Evolutionary conservation across 768 basidiomycete genomes (phyloP).

Genomic region (Lanmaoa pseudosensibilis): DNA sequence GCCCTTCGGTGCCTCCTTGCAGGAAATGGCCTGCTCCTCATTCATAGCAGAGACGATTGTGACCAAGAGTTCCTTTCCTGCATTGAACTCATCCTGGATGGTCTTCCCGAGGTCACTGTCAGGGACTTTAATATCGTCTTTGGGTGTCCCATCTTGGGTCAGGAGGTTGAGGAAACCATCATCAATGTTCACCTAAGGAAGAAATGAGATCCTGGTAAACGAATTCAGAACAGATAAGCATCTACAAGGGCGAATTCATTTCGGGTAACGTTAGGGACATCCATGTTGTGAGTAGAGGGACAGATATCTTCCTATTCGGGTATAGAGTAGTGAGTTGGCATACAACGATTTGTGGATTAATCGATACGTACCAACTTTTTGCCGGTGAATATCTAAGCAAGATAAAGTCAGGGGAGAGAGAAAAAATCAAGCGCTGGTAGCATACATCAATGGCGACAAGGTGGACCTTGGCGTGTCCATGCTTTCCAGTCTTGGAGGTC

Average conservation of each 20-base stretch:
- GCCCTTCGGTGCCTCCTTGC: slow-evolving; percentile 85
- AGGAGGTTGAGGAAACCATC: slow-evolving; percentile 96
- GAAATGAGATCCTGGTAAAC: slow-evolving; percentile 1
- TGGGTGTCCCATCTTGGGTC: slow-evolving; percentile 71
- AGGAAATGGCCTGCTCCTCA: slow-evolving; percentile 89
- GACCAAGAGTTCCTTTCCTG: slow-evolving; percentile 83
- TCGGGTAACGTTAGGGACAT: slow-evolving; percentile 91
- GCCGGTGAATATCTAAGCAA: slow-evolving; percentile 88
- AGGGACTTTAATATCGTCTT: slow-evolving; percentile 94
- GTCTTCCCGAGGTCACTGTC: slow-evolving; percentile 77
- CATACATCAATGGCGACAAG: slow-evolving; percentile 91
- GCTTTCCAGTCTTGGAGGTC: slow-evolving; percentile 99
- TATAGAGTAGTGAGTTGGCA: slow-evolving; percentile 4
- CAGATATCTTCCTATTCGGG: slow-evolving; percentile 80
- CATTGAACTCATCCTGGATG: slow-evolving; percentile 72
- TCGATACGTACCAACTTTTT: slow-evolving; percentile 80
- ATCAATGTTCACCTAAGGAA: slow-evolving; percentile 75
- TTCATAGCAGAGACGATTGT: slow-evolving; percentile 89
- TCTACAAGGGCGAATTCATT: slow-evolving; percentile 88
- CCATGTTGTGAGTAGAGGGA: slow-evolving; percentile 99
- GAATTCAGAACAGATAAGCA: slow-evolving; percentile 4
- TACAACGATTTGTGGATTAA: neutral
- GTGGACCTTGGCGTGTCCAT: slow-evolving; percentile 99
- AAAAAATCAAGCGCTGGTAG: neutral
- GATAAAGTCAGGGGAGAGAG: neutral